phyloP scores from a whole-genome alignment of 1,284 basidiomycete genomes.

The Ganoderma boninense region DNA sequence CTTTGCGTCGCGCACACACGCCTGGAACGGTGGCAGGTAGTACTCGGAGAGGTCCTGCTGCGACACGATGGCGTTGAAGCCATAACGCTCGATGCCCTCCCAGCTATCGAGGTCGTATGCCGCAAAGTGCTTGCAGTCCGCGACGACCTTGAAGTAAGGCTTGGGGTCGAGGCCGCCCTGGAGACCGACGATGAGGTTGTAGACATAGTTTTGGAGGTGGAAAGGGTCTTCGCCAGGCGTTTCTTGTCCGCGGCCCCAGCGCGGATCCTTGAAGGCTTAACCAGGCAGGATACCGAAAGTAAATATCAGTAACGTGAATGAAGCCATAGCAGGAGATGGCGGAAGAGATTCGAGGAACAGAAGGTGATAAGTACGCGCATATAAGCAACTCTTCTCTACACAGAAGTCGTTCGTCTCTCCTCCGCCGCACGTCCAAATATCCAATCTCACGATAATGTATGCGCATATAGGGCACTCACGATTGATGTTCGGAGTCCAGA shows the following conservation, averaged over 20 bases:
- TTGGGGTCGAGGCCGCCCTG: constrained; percentile 63
- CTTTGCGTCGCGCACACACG: constrained; percentile 64
- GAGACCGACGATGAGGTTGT: constrained; percentile 59
- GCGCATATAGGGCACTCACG: constrained; percentile 33
- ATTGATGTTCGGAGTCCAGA: constrained; percentile 68
- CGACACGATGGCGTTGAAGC: constrained; percentile 61
- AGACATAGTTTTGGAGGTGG: constrained; percentile 60
- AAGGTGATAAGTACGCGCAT: no score
- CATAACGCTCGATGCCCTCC: constrained; percentile 55
- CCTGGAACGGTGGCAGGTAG: constrained; percentile 62
- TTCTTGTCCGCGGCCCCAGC: constrained; percentile 65
- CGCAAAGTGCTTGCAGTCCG: constrained; percentile 67
- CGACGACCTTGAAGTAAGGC: constrained; percentile 57
- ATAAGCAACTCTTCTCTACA: no score
- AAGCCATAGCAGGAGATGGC: background rate
- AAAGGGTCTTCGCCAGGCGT: constrained; percentile 60
- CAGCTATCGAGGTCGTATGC: constrained; percentile 66
- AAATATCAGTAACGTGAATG: background rate
- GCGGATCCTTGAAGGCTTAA: constrained; percentile 61
- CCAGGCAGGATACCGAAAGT: no score
- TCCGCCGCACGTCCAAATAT: no score
- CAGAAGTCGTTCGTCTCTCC: no score
- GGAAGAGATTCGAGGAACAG: no score
- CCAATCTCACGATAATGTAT: no score
- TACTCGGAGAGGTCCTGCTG: constrained; percentile 64